Base-by-base conservation (phyloP, 2,329 filamentous ascomycete genomes). In the Aciculosporium take region DNA sequence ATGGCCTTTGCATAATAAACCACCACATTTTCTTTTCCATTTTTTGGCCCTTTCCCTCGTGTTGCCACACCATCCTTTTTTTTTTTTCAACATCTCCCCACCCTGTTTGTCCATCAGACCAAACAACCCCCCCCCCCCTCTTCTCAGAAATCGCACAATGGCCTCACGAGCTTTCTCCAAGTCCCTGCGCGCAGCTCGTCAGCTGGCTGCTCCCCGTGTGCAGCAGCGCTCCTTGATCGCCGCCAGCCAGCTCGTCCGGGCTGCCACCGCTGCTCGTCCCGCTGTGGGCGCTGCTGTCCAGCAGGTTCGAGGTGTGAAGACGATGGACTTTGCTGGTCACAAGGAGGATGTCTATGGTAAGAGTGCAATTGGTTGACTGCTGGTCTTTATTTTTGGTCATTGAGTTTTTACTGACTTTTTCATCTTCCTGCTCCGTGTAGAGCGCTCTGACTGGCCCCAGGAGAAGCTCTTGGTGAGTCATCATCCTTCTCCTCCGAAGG, bases 401-500 rank as follows among this genome's bases (percentile, higher is more conserved):
- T 44, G 34, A 48, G 54, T 44, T 2, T 23, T 24, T n/a, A 36
- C 48, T 49, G 41, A 43, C 39, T 20, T 32, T 40, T 21, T 39
- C n/a, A 12, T 23, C 36, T 35, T 28, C 23, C 18, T 8, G 17
- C 13, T 7, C 9, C n/a, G 5, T 45, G 47, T 57, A 91, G 91
- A 98, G 79, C 88, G 91, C 71, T 84, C 77, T 63, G 91, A 98
- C 74, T 98, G 91, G 91, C 91, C 91, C 54, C 79, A 83, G 66
- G 89, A 95, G 76, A 96, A 94, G 82, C 86, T 98, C 63, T 73
- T 91, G 64, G 85, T 91, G 70, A 72, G 80, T 76, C 58, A 63
- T 29, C 36, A 32, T 18, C 20, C 28, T 17, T 20, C 15, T 9
- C 13, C 4, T 9, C 7, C 17, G n/a, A n/a, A n/a, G n/a, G n/a